Conservation (phyloP, 2,329 filamentous ascomycete species). For the Arthroderma sp. region DNA sequence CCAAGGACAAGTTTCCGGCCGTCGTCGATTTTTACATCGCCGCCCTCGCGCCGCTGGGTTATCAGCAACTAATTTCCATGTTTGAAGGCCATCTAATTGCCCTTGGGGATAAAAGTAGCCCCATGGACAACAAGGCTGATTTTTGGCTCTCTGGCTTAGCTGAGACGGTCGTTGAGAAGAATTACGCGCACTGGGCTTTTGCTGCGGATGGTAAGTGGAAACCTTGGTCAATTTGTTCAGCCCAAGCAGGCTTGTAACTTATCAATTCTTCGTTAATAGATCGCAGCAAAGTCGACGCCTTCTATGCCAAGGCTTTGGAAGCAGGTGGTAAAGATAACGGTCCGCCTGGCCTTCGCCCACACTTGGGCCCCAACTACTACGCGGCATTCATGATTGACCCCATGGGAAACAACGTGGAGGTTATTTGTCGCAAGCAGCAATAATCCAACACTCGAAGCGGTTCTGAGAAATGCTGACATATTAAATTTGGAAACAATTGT, state of each 20-base stretch:
- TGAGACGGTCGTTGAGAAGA: too few species aligned
- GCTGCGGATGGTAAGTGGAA: conserved; percentile 12
- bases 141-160: too few species aligned
- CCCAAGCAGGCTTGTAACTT: too few species aligned
- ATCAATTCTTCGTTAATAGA: conserved; percentile 16
- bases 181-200: conserved; percentile 10
- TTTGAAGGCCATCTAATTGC: too few species aligned
- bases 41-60: conserved; percentile 18
- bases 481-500: too few species aligned
- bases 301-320: conserved; percentile 31
- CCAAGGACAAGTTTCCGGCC: conserved; percentile 16
- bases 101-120: too few species aligned
- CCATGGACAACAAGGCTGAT: too few species aligned
- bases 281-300: conserved; percentile 31
- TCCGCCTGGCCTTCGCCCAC: conserved; percentile 31
- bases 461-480: too few species aligned
- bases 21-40: conserved; percentile 19
- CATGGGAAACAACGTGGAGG: conserved; percentile 41
- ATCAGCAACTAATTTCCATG: conserved; percentile 8
- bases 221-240: too few species aligned
- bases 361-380: conserved; percentile 38
- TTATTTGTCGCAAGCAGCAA: conserved; percentile 17
- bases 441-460: too few species aligned
- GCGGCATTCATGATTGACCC: conserved; percentile 40
- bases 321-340: conserved; percentile 39